Percentiles rank a stretch among this genome's conserved stretches.
These are phyloP conservation scores for Penicillium nordicum DNA, from an alignment of 2,329 filamentous ascomycete genomes.

Conservation along the genomic window DNA sequence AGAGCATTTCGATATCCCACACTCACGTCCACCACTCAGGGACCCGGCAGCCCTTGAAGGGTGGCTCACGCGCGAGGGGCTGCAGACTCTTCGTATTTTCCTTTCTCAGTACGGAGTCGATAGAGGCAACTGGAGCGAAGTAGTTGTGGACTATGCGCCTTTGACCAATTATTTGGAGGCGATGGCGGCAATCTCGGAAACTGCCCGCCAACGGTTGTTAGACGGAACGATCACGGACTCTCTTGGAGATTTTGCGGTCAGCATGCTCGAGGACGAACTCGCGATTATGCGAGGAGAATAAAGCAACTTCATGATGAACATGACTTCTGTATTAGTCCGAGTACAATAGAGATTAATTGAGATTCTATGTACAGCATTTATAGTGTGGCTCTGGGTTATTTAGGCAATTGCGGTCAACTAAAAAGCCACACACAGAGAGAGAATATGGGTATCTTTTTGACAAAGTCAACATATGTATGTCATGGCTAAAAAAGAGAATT, in stretches of 20 bases:
- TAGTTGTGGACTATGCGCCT: conserved; percentile 32
- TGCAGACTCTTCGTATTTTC: conserved; percentile 36
- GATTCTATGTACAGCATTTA: not conserved
- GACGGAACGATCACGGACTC: conserved; percentile 31
- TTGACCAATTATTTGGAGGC: conserved; percentile 37
- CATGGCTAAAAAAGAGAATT: not conserved
- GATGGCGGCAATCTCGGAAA: conserved; percentile 28
- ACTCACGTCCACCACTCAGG: conserved; percentile 22
- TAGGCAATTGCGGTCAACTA: not conserved
- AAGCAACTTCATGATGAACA: conserved; percentile 6
- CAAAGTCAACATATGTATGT: not conserved
- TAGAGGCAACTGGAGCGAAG: conserved; percentile 41
- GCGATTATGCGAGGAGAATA: conserved; percentile 28
- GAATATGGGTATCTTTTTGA: not conserved
- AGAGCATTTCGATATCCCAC: conserved; percentile 10
- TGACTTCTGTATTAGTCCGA: not conserved
- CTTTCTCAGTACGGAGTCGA: conserved; percentile 40
- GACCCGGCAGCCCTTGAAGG: conserved; percentile 31
- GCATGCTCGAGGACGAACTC: conserved; percentile 38
- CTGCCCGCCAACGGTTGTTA: conserved; percentile 27
- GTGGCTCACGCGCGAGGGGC: conserved; percentile 34
- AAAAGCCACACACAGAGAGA: no score
- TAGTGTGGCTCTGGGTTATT: not conserved
- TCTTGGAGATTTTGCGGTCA: conserved; percentile 36
- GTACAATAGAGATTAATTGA: not conserved